A percentile compares a stretch with the other conserved stretches of the same genome.
These are phyloP conservation scores for Myxozyma mucilagina DNA, from an alignment of 805 yeast species.

Conservation along the genomic window DNA sequence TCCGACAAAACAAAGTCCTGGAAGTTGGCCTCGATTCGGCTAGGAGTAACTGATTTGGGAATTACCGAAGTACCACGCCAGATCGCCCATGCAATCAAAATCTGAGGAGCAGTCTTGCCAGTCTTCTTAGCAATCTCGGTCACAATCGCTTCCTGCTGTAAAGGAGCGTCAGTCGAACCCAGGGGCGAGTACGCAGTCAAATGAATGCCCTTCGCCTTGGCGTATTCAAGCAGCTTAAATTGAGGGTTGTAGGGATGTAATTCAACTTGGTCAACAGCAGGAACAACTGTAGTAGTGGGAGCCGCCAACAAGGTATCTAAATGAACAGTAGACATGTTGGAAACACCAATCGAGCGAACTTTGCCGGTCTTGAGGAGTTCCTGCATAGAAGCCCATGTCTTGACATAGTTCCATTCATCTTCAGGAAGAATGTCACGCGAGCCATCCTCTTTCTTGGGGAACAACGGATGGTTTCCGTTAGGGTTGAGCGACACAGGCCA, in stretches of 20 bases:
- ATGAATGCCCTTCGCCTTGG: constrained; percentile 54
- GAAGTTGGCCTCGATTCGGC: constrained; percentile 53
- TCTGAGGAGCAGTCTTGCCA: constrained; percentile 50
- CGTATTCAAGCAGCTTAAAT: constrained; percentile 55
- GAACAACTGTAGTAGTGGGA: constrained; percentile 49
- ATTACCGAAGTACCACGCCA: constrained; percentile 60
- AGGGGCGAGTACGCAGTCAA: constrained; percentile 80
- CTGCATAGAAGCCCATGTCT: constrained; percentile 71
- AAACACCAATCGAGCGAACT: constrained; percentile 71
- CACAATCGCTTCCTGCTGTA: constrained; percentile 50
- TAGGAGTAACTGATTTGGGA: constrained; percentile 69
- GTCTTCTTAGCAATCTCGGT: constrained; percentile 58
- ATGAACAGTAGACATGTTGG: constrained; percentile 56
- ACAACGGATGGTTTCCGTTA: constrained; percentile 40
- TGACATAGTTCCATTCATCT: constrained; percentile 45
- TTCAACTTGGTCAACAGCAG: constrained; percentile 77
- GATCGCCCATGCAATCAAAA: constrained; percentile 59
- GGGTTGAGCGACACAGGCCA: constrained; percentile 71
- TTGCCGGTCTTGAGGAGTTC: constrained; percentile 56
- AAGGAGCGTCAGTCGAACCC: constrained; percentile 48
- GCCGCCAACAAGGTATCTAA: constrained; percentile 28
- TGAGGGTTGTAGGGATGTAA: constrained; percentile 75
- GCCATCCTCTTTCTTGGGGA: constrained; percentile 47
- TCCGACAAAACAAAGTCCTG: constrained; percentile 45
- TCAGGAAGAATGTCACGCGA: constrained; percentile 41